phyloP scores from a whole-genome alignment of 805 yeast genomes.

The Lachancea sp. region DNA sequence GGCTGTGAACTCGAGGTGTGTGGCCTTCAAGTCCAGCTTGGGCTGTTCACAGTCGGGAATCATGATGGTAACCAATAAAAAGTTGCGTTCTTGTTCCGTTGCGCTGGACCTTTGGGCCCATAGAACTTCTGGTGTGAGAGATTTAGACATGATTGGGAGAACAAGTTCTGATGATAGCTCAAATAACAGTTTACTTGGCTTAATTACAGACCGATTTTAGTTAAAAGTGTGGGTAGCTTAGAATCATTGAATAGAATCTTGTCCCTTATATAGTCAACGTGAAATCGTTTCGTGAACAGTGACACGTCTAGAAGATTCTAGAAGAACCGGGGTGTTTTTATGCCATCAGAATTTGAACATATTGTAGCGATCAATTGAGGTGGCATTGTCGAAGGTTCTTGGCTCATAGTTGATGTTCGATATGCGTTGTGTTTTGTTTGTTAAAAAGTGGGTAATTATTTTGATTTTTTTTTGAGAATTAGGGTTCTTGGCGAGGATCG shows the following conservation, averaged over 20 bases:
- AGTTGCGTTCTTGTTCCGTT: conserved; percentile 64
- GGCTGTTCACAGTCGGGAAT: conserved; percentile 64
- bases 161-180: too few species aligned
- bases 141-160: conserved; percentile 6
- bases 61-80: conserved; percentile 66
- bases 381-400: too few species aligned
- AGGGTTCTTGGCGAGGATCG: too few species aligned
- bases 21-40: conserved; percentile 53
- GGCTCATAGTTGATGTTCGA: too few species aligned
- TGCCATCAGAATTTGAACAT: too few species aligned
- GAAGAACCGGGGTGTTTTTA: not conserved
- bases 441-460: not conserved
- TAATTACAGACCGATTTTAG: too few species aligned
- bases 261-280: not conserved
- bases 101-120: conserved; percentile 97
- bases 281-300: not conserved
- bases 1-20: conserved; percentile 43
- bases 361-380: too few species aligned
- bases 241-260: not conserved
- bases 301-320: conserved; percentile 1
- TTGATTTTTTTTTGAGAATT: too few species aligned
- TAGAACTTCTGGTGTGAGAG: conserved; percentile 47
- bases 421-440: too few species aligned
- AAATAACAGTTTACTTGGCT: too few species aligned
- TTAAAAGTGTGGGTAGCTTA: too few species aligned